Percentiles rank a stretch among this genome's conserved stretches.
phyloP scores from a whole-genome alignment of 2,329 filamentous ascomycete species.

The Calycina marina region DNA sequence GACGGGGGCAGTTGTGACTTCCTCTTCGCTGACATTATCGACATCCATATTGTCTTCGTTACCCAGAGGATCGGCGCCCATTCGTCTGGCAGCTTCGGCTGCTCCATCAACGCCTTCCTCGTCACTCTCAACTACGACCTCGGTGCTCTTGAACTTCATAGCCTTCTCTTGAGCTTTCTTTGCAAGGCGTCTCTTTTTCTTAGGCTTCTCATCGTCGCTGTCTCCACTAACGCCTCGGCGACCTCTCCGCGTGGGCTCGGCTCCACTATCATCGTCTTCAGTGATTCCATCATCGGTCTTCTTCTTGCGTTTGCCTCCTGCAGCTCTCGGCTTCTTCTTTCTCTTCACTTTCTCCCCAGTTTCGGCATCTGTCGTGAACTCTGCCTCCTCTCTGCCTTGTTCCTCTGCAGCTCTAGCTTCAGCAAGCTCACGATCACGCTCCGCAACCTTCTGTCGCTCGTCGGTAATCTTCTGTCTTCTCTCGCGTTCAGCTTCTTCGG shows the following conservation, averaged over 20 bases:
- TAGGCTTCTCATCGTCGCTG: slow-evolving; percentile 23
- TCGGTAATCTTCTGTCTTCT: slow-evolving; percentile 70
- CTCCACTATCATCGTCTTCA: slow-evolving; percentile 21
- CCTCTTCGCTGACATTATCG: slow-evolving; percentile 12
- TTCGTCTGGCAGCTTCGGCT: slow-evolving; percentile 16
- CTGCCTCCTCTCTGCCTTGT: slow-evolving; percentile 51
- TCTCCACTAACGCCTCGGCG: slow-evolving; percentile 16
- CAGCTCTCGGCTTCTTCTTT: slow-evolving; percentile 45
- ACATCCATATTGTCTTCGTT: slow-evolving; percentile 11
- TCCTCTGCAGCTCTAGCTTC: slow-evolving; percentile 60
- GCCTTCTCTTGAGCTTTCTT: slow-evolving; percentile 20
- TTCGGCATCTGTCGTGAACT: slow-evolving; percentile 68
- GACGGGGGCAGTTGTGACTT: slow-evolving; percentile 11
- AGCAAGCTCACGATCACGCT: slow-evolving; percentile 59
- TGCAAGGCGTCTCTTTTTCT: slow-evolving; percentile 22
- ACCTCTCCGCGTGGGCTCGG: slow-evolving; percentile 14
- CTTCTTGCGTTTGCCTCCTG: slow-evolving; percentile 27
- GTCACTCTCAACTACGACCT: slow-evolving; percentile 23
- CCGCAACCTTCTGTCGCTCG: slow-evolving; percentile 68
- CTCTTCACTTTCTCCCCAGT: slow-evolving; percentile 70
- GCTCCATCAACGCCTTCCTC: slow-evolving; percentile 21
- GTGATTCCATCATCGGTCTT: slow-evolving; percentile 23
- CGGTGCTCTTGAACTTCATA: slow-evolving; percentile 21
- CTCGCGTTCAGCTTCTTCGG: slow-evolving; percentile 55
- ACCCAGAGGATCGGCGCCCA: slow-evolving; percentile 15